Percentiles rank a stretch among this genome's conserved stretches.
phyloP scores from a whole-genome alignment of 306 rosid species.

The Gynostemma pentaphyllum region DNA sequence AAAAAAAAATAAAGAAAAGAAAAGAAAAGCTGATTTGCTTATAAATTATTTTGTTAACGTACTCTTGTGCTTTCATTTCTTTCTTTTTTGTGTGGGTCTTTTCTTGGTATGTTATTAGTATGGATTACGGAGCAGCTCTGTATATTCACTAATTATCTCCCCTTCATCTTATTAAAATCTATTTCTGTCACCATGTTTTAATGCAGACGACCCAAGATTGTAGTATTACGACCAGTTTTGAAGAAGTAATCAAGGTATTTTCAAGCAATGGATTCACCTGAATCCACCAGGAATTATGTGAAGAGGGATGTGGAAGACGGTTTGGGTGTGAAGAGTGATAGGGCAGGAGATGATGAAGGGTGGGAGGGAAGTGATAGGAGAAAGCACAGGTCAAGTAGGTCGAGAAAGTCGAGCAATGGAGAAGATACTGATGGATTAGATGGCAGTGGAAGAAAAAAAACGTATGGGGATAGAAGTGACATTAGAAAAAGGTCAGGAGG shows the following conservation, averaged over 20 bases:
- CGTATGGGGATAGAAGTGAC: constrained; percentile 43
- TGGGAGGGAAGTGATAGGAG: constrained; percentile 67
- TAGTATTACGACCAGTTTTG: neutral
- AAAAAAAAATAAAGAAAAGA: no score
- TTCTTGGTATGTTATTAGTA: no score
- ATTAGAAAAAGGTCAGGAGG: constrained; percentile 45
- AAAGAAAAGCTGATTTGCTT: no score
- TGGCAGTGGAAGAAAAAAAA: constrained; percentile 48
- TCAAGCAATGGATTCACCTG: constrained; percentile 50
- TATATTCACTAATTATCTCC: neutral
- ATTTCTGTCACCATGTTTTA: neutral
- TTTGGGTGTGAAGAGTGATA: constrained; percentile 46
- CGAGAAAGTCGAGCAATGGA: constrained; percentile 47
- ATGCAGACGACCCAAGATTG: neutral
- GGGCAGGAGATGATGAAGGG: constrained; percentile 55
- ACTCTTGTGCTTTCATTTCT: neutral
- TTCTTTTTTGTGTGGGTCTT: neutral
- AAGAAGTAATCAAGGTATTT: constrained; percentile 2
- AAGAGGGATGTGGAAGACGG: constrained; percentile 38
- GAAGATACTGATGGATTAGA: constrained; percentile 59
- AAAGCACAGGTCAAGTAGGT: constrained; percentile 68
- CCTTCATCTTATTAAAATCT: neutral
- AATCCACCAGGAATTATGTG: constrained; percentile 23
- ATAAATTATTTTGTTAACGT: no score
- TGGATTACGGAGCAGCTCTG: neutral